phyloP scores from a whole-genome alignment of 2,329 filamentous ascomycete species.

The Curvularia lunata region DNA sequence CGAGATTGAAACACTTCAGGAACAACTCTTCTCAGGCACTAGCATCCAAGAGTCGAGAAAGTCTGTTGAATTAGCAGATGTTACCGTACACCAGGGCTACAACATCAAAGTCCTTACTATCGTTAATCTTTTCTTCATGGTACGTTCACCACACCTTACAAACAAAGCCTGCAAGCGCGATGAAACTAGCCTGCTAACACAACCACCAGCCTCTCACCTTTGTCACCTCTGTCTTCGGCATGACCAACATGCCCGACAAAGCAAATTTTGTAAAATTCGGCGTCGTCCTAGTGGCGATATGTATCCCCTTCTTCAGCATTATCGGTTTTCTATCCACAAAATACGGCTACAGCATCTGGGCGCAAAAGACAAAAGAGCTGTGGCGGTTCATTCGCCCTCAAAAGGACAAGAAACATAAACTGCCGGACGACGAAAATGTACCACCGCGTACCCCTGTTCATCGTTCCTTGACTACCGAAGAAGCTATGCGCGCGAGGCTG shows the following conservation, averaged over 20 bases:
- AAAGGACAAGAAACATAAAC: constrained; percentile 12
- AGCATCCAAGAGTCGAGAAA: constrained; percentile 66
- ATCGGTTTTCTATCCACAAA: constrained; percentile 54
- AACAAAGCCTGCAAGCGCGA: not conserved
- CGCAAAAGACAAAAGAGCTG: constrained; percentile 35
- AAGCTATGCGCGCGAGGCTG: constrained; percentile 36
- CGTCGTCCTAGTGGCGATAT: constrained; percentile 51
- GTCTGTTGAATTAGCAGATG: constrained; percentile 62
- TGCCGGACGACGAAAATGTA: constrained; percentile 17
- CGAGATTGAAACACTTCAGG: constrained; percentile 63
- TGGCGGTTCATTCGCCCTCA: constrained; percentile 36
- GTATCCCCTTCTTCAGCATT: constrained; percentile 55
- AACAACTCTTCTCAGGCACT: constrained; percentile 69
- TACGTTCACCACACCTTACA: constrained; percentile 3
- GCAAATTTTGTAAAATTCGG: constrained; percentile 50
- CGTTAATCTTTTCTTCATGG: constrained; percentile 66
- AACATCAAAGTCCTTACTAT: constrained; percentile 66
- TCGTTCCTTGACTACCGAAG: constrained; percentile 37
- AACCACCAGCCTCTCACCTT: constrained; percentile 62
- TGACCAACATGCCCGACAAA: constrained; percentile 54
- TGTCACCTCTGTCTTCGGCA: constrained; percentile 65
- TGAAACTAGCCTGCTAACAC: not conserved
- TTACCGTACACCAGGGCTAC: constrained; percentile 64
- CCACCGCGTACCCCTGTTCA: constrained; percentile 18
- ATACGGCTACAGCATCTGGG: constrained; percentile 49